Percentiles rank a stretch among this genome's conserved stretches.
Conservation (phyloP, 345 rosid species). For the Laguncularia racemosa region DNA sequence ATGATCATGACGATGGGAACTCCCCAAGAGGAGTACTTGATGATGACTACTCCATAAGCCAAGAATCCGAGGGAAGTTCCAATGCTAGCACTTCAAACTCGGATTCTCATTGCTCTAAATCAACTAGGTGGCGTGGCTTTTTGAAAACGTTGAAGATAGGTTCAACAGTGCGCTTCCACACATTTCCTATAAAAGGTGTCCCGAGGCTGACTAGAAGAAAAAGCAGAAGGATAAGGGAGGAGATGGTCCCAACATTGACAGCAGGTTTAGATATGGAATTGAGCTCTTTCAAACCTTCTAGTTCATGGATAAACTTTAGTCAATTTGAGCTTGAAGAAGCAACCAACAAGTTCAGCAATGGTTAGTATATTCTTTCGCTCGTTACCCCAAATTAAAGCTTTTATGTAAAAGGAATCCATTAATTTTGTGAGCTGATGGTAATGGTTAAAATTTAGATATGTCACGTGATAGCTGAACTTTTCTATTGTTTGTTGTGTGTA, state of each 20-base stretch:
- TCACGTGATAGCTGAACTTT: not conserved
- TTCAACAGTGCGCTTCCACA: slow-evolving; percentile 37
- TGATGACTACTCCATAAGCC: slow-evolving; percentile 28
- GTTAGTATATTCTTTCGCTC: slow-evolving; percentile 21
- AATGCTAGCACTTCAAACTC: slow-evolving; percentile 51
- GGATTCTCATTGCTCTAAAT: slow-evolving; percentile 20
- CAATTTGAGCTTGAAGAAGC: slow-evolving; percentile 63
- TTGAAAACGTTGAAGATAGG: slow-evolving; percentile 54
- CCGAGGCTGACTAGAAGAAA: slow-evolving; percentile 66
- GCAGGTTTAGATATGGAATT: slow-evolving; percentile 54
- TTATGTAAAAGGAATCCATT: not conserved
- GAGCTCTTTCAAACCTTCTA: slow-evolving; percentile 44
- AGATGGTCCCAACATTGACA: slow-evolving; percentile 31
- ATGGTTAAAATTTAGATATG: not conserved
- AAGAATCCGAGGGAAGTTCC: slow-evolving; percentile 22
- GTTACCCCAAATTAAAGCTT: not conserved
- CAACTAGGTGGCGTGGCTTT: slow-evolving; percentile 45
- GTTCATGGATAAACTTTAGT: slow-evolving; percentile 60
- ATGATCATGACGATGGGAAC: slow-evolving; percentile 10
- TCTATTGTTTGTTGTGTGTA: slow-evolving; percentile 5
- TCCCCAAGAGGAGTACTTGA: slow-evolving; percentile 18
- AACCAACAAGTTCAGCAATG: slow-evolving; percentile 58
- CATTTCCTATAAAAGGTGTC: slow-evolving; percentile 32
- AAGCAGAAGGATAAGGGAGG: slow-evolving; percentile 51
- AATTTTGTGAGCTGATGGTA: too few species aligned